Percentiles rank a stretch among this genome's conserved stretches.
Evolutionary conservation across 768 basidiomycete genomes (phyloP).

Genomic region (Rhodotorula graminis): DNA sequence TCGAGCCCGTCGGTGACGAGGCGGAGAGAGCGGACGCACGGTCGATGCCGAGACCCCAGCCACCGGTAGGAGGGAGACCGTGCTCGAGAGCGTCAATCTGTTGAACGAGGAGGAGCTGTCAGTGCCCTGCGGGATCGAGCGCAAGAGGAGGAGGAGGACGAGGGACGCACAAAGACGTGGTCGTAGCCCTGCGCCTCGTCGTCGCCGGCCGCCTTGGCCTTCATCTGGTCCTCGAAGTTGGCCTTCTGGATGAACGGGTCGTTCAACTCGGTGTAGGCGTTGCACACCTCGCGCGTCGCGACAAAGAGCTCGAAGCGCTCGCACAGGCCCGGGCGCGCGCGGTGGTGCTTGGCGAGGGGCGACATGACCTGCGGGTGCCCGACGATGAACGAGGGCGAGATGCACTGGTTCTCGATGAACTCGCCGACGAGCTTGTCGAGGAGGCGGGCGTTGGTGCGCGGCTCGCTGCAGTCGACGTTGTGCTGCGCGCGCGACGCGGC

Average conservation of each 20-base stretch:
- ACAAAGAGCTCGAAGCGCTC: slow-evolving; percentile 99
- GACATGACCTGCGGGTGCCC: slow-evolving; percentile 99
- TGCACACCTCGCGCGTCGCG: slow-evolving; percentile 97
- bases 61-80: slow-evolving; percentile 93
- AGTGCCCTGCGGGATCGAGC: neutral
- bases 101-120: neutral
- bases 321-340: slow-evolving; percentile 91
- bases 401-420: slow-evolving; percentile 93
- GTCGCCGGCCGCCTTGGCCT: slow-evolving; percentile 94
- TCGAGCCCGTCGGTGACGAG: neutral
- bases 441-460: slow-evolving; percentile 86
- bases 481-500: slow-evolving; percentile 54
- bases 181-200: slow-evolving; percentile 98
- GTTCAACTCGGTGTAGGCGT: slow-evolving; percentile 99
- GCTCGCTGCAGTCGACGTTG: slow-evolving; percentile 93
- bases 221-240: slow-evolving; percentile 85
- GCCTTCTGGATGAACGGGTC: slow-evolving; percentile 94
- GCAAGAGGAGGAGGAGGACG: no score
- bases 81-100: slow-evolving; percentile 70
- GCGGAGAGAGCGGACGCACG: slow-evolving; percentile 40
- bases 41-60: slow-evolving; percentile 95
- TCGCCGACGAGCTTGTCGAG: slow-evolving; percentile 99
- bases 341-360: slow-evolving; percentile 96
- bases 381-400: slow-evolving; percentile 95
- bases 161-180: slow-evolving; percentile 68